phyloP scores from a whole-genome alignment of 73 alveolate genomes.

The Tetrahymena borealis region DNA sequence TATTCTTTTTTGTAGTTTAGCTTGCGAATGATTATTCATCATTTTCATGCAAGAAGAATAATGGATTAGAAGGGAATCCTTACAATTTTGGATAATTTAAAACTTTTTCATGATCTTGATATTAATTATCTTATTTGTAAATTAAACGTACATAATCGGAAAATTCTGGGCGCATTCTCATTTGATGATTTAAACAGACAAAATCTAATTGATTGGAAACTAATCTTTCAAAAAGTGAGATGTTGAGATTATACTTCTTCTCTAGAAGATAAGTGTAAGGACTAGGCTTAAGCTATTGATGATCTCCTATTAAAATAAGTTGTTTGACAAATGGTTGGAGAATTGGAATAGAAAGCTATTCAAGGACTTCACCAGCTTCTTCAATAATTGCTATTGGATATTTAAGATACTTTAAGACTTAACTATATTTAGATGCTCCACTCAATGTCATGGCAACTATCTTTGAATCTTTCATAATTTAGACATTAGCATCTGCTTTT shows the following conservation, averaged over 20 bases:
- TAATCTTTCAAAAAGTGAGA: constrained; percentile 82
- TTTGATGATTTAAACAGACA: constrained; percentile 53
- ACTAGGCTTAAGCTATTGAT: constrained; percentile 71
- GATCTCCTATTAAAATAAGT: constrained; percentile 84
- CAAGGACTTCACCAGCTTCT: constrained; percentile 92
- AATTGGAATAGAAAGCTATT: constrained; percentile 62
- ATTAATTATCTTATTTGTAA: constrained; percentile 49
- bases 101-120: constrained; percentile 31
- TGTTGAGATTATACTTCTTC: constrained; percentile 53
- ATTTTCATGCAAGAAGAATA: constrained; percentile 59
- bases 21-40: constrained; percentile 48
- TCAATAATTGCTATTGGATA: constrained; percentile 71
- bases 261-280: constrained; percentile 51
- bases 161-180: constrained; percentile 82
- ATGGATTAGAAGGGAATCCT: constrained; percentile 55
- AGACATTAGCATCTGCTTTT: not conserved
- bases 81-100: constrained; percentile 22
- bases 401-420: constrained; percentile 51
- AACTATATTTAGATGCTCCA: constrained; percentile 74
- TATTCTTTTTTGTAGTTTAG: constrained; percentile 57
- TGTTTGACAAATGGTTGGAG: constrained; percentile 54
- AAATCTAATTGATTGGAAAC: constrained; percentile 47
- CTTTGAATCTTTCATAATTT: constrained; percentile 1
- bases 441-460: constrained; percentile 86
- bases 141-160: constrained; percentile 70